A percentile compares a stretch with the other conserved stretches of the same genome.
phyloP scores from a whole-genome alignment of 371 early-diverging fungal genomes.

The Batrachochytrium dendrobatidis region DNA sequence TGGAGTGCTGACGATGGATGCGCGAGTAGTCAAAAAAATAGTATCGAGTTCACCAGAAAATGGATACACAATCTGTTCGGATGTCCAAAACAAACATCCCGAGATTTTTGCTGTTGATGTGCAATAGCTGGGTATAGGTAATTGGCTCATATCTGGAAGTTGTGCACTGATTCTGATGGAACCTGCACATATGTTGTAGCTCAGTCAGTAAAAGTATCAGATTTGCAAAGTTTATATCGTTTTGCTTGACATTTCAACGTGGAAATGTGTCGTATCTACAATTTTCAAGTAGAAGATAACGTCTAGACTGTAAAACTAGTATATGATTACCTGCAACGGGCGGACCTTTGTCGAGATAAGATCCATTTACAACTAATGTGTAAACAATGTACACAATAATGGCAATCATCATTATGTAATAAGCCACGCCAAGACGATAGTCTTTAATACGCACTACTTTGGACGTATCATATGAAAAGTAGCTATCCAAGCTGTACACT shows the following conservation, averaged over 20 bases:
- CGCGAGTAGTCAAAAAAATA: constrained; percentile 31
- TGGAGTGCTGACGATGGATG: constrained; percentile 14
- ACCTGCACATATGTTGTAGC: background rate
- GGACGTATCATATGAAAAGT: constrained; percentile 7
- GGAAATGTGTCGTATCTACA: background rate
- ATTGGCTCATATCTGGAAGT: background rate
- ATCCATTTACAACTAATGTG: constrained; percentile 17
- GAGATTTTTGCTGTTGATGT: background rate
- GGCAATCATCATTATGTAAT: constrained; percentile 12
- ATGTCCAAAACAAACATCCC: constrained; percentile 15
- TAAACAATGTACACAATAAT: constrained; percentile 31
- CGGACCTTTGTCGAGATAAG: constrained; percentile 18
- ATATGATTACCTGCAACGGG: constrained; percentile 20
- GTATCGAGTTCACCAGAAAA: constrained; percentile 17
- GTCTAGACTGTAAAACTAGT: no score
- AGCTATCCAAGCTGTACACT: no score
- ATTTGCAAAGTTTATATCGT: background rate
- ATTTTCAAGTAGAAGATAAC: background rate
- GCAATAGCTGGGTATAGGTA: background rate
- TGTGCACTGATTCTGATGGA: background rate
- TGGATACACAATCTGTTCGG: constrained; percentile 15
- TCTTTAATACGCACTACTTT: constrained; percentile 26
- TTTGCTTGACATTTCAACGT: background rate
- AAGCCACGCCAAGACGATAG: constrained; percentile 20
- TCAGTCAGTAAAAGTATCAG: background rate